Conservation (phyloP, 306 rosid species). For the Adenanthera pavonina region DNA sequence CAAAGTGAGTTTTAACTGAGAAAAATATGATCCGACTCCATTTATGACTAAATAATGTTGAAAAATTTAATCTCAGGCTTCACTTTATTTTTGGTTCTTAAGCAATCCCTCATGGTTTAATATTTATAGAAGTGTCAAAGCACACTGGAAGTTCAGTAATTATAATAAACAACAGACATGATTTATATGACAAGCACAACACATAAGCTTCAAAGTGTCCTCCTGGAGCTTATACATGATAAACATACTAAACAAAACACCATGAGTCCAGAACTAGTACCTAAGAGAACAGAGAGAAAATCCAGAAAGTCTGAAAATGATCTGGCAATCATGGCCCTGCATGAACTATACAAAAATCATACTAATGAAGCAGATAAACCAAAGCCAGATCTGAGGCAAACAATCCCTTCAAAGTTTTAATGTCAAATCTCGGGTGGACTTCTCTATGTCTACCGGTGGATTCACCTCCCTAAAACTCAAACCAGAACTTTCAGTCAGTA, state of each 20-base stretch:
- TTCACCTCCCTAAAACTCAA: slow-evolving; percentile 57
- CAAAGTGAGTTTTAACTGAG: background rate
- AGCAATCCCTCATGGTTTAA: background rate
- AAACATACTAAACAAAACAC: slow-evolving; percentile 45
- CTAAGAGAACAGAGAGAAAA: slow-evolving; percentile 38
- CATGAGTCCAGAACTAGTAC: slow-evolving; percentile 34
- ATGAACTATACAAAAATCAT: slow-evolving; percentile 56
- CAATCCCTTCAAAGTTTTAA: slow-evolving; percentile 69
- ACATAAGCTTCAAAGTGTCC: slow-evolving; percentile 55
- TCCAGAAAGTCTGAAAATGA: slow-evolving; percentile 30
- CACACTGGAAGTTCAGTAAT: slow-evolving; percentile 30
- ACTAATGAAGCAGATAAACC: slow-evolving; percentile 42
- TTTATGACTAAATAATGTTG: background rate
- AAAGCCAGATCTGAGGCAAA: slow-evolving; percentile 35
- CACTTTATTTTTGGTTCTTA: background rate
- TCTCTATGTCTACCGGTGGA: slow-evolving; percentile 49
- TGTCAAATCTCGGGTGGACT: slow-evolving; percentile 80
- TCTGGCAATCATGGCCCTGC: slow-evolving; percentile 48
- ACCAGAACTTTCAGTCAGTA: slow-evolving; percentile 51
- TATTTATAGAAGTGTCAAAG: background rate
- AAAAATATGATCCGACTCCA: background rate
- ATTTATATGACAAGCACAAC: slow-evolving; percentile 52
- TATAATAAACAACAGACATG: slow-evolving; percentile 39
- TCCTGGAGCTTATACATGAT: slow-evolving; percentile 49
- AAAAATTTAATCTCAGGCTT: background rate